phyloP scores from a whole-genome alignment of 2,329 filamentous ascomycete genomes.

The Aspergillus sp. region DNA sequence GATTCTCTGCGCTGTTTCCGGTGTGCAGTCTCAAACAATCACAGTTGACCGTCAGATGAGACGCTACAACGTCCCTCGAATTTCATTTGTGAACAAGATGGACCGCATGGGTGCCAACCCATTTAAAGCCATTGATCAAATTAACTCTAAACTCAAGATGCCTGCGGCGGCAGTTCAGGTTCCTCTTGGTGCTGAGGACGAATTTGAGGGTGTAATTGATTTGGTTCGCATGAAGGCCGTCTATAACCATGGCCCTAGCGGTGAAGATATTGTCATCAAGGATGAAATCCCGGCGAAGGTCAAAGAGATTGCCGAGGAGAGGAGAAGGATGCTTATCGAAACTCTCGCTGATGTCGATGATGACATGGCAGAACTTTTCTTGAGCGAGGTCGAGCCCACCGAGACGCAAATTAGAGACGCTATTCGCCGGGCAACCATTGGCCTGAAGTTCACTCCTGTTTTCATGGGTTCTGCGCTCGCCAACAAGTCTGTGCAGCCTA shows the following conservation, averaged over 20 bases:
- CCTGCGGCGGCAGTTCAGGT: slow-evolving; percentile 91
- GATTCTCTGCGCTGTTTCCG: slow-evolving; percentile 96
- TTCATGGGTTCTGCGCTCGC: slow-evolving; percentile 95
- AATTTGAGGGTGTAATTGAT: slow-evolving; percentile 90
- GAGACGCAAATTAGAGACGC: slow-evolving; percentile 84
- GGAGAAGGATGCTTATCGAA: slow-evolving; percentile 83
- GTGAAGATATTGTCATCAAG: slow-evolving; percentile 71
- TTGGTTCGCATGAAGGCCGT: slow-evolving; percentile 88
- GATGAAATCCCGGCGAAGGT: slow-evolving; percentile 84
- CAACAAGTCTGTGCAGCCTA: slow-evolving; percentile 92
- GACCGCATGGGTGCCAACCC: slow-evolving; percentile 98
- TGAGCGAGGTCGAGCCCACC: slow-evolving; percentile 81
- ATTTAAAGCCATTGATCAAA: slow-evolving; percentile 96
- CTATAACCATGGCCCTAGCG: slow-evolving; percentile 83
- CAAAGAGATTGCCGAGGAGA: slow-evolving; percentile 73
- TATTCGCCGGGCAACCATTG: slow-evolving; percentile 86
- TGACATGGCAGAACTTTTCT: slow-evolving; percentile 91
- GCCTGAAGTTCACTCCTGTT: slow-evolving; percentile 86
- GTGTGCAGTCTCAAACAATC: slow-evolving; percentile 96
- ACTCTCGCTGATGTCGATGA: slow-evolving; percentile 97
- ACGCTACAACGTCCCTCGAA: slow-evolving; percentile 91
- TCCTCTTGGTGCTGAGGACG: slow-evolving; percentile 88
- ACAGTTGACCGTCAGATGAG: slow-evolving; percentile 99
- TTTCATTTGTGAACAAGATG: slow-evolving; percentile 99
- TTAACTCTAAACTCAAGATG: slow-evolving; percentile 93